A percentile compares a stretch with the other conserved stretches of the same genome.
Evolutionary conservation across 2,329 filamentous ascomycete genomes (phyloP).

Genomic region (Beauveria caledonica): DNA sequence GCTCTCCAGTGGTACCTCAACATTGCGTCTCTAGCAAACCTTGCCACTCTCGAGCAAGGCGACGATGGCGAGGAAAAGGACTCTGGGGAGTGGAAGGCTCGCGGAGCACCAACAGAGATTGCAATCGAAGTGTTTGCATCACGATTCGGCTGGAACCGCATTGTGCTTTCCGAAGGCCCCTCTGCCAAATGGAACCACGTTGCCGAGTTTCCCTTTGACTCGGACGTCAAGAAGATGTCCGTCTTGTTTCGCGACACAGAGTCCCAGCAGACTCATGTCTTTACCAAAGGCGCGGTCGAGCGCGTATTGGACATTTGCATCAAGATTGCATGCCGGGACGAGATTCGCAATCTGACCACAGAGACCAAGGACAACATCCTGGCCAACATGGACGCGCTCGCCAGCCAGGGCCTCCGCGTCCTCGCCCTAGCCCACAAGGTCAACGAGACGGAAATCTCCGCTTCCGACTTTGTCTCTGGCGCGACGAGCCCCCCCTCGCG

Average conservation of each 20-base stretch:
- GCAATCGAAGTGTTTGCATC: conserved; percentile 50
- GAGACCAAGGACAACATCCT: conserved; percentile 44
- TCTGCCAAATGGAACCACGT: conserved; percentile 29
- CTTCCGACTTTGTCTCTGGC: conserved; percentile 21
- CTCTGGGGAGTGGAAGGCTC: conserved; percentile 30
- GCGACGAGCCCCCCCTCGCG: conserved; percentile 14
- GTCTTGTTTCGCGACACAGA: conserved; percentile 36
- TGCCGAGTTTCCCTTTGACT: conserved; percentile 50
- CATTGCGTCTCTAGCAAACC: conserved; percentile 51
- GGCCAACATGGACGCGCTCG: conserved; percentile 57
- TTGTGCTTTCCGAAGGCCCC: conserved; percentile 20
- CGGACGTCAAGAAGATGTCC: conserved; percentile 50
- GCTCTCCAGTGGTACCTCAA: conserved; percentile 44
- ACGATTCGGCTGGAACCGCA: conserved; percentile 38
- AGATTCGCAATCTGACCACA: conserved; percentile 23
- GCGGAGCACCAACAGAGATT: conserved; percentile 46
- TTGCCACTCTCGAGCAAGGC: conserved; percentile 48
- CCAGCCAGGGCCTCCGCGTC: conserved; percentile 57
- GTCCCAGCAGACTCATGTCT: conserved; percentile 31
- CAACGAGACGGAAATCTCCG: conserved; percentile 12
- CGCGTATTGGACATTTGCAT: conserved; percentile 54
- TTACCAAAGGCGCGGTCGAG: conserved; percentile 59
- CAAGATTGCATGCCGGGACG: conserved; percentile 32
- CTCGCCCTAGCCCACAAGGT: conserved; percentile 46
- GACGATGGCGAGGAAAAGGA: conserved; percentile 17